Percentiles rank a stretch among this genome's conserved stretches.
These are phyloP conservation scores for Furcasterigmium sp. DNA, from an alignment of 2,329 filamentous ascomycete species.

Conservation along the genomic window DNA sequence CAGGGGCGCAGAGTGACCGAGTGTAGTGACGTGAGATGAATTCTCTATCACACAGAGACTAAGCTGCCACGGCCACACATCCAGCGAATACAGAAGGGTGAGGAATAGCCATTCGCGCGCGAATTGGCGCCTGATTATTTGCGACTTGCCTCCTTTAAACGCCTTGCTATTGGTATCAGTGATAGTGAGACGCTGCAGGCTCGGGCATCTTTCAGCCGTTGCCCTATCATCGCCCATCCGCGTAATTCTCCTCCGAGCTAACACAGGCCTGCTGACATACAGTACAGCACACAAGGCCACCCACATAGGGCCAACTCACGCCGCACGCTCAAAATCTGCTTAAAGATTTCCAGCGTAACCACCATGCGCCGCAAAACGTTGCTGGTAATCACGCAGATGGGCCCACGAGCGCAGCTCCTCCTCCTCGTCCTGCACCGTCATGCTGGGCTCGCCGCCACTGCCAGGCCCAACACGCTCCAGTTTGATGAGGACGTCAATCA, in stretches of 20 bases:
- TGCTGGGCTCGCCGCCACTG: constrained; percentile 23
- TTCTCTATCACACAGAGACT: neutral
- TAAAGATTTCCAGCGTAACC: constrained; percentile 35
- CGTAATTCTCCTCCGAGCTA: too few relatives aligned
- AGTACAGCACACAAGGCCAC: too few relatives aligned
- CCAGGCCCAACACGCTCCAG: constrained; percentile 58
- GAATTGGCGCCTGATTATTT: too few relatives aligned
- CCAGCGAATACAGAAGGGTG: too few relatives aligned
- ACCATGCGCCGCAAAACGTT: constrained; percentile 63
- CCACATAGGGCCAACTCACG: too few relatives aligned
- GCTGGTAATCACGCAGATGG: constrained; percentile 71
- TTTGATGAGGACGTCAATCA: constrained; percentile 69
- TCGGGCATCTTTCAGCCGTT: too few relatives aligned
- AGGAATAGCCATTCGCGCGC: too few relatives aligned
- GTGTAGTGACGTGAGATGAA: neutral
- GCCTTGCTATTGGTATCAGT: neutral
- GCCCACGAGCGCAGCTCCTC: constrained; percentile 74
- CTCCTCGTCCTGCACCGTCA: constrained; percentile 61
- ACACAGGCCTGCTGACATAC: too few relatives aligned
- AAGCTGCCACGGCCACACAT: too few relatives aligned
- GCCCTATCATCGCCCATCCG: too few relatives aligned
- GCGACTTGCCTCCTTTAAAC: too few relatives aligned
- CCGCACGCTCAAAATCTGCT: neutral
- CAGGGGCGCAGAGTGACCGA: too few relatives aligned
- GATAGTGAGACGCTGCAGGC: neutral